These are phyloP conservation scores for Gynandropsis gynandra DNA, from an alignment of 345 rosid genomes.

Conservation along the genomic window DNA sequence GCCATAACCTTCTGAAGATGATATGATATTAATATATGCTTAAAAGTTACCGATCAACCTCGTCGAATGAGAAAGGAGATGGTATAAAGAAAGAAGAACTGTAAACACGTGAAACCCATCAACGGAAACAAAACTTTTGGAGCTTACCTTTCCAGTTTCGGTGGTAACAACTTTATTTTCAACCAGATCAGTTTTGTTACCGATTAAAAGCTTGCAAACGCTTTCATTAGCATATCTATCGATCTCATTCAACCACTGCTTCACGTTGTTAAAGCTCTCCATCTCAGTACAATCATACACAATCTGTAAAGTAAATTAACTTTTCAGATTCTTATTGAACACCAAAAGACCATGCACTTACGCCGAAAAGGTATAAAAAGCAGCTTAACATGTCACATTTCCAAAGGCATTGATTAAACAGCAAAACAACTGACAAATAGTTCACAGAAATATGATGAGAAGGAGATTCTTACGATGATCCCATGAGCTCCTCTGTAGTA, in stretches of 20 bases:
- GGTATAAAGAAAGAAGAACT: neutral
- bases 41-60: conserved; percentile 1
- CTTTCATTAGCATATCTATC: conserved; percentile 86
- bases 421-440: neutral
- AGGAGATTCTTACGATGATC: conserved; percentile 48
- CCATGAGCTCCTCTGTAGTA: conserved; percentile 95
- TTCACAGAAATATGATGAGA: neutral
- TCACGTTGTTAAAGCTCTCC: conserved; percentile 90
- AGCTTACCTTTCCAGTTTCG: conserved; percentile 65
- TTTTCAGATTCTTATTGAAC: neutral
- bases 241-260: conserved; percentile 83
- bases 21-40: neutral
- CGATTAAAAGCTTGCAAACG: conserved; percentile 81
- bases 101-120: neutral
- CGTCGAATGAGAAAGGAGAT: conserved; percentile 7
- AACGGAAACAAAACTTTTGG: neutral
- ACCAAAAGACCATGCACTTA: neutral
- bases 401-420: neutral
- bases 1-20: conserved; percentile 4
- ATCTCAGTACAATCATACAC: conserved; percentile 77
- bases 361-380: no score
- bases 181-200: conserved; percentile 77
- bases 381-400: neutral
- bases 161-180: conserved; percentile 78
- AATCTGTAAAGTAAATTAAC: conserved; percentile 37